These are phyloP conservation scores for Sonneratia caseolaris DNA, from an alignment of 345 rosid species.

Conservation along the genomic window DNA sequence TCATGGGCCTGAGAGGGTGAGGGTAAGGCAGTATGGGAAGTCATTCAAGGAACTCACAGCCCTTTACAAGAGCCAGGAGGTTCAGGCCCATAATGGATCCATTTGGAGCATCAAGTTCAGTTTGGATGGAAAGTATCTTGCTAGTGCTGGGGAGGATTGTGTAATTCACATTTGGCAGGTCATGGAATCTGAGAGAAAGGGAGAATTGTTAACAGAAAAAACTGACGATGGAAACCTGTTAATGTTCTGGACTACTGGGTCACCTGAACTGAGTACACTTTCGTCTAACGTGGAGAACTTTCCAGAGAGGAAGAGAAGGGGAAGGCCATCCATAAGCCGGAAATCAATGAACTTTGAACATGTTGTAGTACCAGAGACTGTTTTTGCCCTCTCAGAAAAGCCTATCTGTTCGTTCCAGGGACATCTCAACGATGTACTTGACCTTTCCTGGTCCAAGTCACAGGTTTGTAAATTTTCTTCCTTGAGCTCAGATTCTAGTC, in stretches of 20 bases:
- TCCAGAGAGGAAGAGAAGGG: conserved; percentile 64
- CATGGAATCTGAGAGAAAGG: conserved; percentile 60
- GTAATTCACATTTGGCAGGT: conserved; percentile 86
- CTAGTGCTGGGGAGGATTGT: conserved; percentile 96
- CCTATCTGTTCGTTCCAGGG: conserved; percentile 86
- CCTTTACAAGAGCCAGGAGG: conserved; percentile 77
- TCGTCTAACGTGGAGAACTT: conserved; percentile 42
- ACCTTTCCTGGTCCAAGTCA: conserved; percentile 95
- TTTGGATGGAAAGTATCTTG: conserved; percentile 86
- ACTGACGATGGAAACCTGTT: conserved; percentile 55
- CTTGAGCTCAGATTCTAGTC: not conserved
- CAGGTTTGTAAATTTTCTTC: conserved; percentile 45
- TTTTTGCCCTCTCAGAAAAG: conserved; percentile 75
- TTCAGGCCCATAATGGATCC: conserved; percentile 87
- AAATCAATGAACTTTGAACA: conserved; percentile 81
- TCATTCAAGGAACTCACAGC: conserved; percentile 74
- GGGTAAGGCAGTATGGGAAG: conserved; percentile 79
- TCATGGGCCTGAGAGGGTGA: conserved; percentile 81
- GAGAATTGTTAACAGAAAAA: conserved; percentile 74
- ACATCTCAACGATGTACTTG: conserved; percentile 75
- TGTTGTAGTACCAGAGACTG: conserved; percentile 57
- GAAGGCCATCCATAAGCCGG: conserved; percentile 60
- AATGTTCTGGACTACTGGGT: conserved; percentile 53
- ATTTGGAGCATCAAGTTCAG: conserved; percentile 95
- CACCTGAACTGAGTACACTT: conserved; percentile 60